Conservation (phyloP, 257 asterid genomes). For the Apocynum venetum region DNA sequence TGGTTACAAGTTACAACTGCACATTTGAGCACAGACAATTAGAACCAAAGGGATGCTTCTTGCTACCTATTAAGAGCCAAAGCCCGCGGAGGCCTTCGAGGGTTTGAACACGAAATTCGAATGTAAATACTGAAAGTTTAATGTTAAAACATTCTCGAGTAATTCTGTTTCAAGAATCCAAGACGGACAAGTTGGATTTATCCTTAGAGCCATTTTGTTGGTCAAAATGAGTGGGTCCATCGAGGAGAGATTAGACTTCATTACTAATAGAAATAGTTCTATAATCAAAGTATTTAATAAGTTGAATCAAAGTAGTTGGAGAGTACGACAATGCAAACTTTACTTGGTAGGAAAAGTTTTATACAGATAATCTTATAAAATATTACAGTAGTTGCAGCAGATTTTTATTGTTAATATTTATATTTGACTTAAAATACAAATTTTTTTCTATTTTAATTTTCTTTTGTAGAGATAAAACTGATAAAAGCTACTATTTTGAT, state of each 20-base stretch:
- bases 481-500: not conserved
- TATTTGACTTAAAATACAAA: no score
- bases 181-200: not conserved
- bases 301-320: not conserved
- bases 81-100: not conserved
- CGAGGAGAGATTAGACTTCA: not conserved
- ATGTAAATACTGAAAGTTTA: not conserved
- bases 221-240: not conserved
- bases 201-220: not conserved
- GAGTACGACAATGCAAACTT: not conserved
- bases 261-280: no score
- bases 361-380: no score
- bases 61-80: not conserved
- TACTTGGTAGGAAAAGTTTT: not conserved
- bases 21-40: not conserved
- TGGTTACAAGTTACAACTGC: not conserved
- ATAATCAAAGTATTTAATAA: no score
- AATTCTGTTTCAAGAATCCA: not conserved
- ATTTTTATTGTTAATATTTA: no score
- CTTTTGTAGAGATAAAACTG: not conserved
- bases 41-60: not conserved
- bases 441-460: no score
- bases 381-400: no score
- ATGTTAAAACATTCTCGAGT: not conserved
- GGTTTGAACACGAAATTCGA: slow-evolving; percentile 8